Evolutionary conservation across 2,329 filamentous ascomycete species (phyloP).

Genomic region (Aureobasidium sp.): DNA sequence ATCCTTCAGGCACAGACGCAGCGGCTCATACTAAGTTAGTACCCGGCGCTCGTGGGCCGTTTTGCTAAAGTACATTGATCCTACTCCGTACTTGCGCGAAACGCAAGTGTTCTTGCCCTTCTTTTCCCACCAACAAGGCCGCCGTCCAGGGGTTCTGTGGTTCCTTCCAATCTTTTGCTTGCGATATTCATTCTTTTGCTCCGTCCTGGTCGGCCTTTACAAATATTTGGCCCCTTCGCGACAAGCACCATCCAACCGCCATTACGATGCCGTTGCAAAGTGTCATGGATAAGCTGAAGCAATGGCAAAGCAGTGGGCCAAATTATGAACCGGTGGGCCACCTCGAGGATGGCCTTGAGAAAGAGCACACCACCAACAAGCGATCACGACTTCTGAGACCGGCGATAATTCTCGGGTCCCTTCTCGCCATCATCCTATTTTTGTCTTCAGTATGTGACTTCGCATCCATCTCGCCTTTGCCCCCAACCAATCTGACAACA

Average conservation of each 20-base stretch:
- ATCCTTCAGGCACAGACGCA: conserved; percentile 1
- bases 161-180: neutral
- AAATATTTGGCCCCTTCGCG: neutral
- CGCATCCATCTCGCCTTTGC: neutral
- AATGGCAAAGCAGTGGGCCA: neutral
- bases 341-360: conserved; percentile 4
- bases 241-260: neutral
- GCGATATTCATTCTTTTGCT: neutral
- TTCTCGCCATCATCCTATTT: conserved; percentile 4
- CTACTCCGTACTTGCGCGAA: neutral
- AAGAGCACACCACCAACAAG: neutral
- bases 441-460: neutral
- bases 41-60: neutral
- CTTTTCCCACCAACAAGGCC: neutral
- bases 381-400: neutral
- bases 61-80: neutral
- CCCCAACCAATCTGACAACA: neutral
- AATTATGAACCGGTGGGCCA: conserved; percentile 2
- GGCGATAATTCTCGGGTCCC: neutral
- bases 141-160: neutral
- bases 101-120: neutral
- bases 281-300: conserved; percentile 9
- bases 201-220: neutral
- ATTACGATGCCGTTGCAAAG: neutral
- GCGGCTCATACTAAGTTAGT: neutral